These are phyloP conservation scores for Brassica hybrid DNA, from an alignment of 441 rosid species.

Conservation along the genomic window DNA sequence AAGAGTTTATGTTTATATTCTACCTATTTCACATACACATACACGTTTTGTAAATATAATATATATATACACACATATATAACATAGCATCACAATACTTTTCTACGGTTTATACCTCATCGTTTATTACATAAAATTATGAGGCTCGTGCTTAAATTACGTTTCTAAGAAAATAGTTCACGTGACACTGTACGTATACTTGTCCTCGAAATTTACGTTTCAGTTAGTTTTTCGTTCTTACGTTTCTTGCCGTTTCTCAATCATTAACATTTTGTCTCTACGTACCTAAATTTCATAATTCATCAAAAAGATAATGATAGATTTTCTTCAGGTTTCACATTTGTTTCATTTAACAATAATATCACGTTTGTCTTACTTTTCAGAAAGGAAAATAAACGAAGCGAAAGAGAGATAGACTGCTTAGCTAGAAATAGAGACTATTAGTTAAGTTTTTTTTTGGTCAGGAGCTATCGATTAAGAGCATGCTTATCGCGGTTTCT, in stretches of 20 bases:
- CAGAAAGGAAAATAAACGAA: conserved; percentile 26
- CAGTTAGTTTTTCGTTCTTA: not conserved
- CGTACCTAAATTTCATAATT: conserved; percentile 6
- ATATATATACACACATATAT: no score
- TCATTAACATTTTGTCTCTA: conserved; percentile 27
- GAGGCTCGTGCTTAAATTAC: conserved; percentile 10
- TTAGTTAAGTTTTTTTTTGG: not conserved
- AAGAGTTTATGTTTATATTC: conserved; percentile 31
- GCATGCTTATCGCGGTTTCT: no score
- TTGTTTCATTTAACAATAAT: not conserved
- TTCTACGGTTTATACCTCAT: conserved; percentile 3
- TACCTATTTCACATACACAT: conserved; percentile 28
- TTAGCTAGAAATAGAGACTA: conserved; percentile 20
- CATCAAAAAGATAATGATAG: not conserved
- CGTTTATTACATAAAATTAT: not conserved
- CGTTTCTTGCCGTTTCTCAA: conserved; percentile 27
- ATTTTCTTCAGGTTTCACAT: conserved; percentile 7
- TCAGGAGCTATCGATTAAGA: not conserved
- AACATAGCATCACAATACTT: not conserved
- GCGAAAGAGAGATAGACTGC: conserved; percentile 15
- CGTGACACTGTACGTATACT: conserved; percentile 14
- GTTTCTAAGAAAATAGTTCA: conserved; percentile 33
- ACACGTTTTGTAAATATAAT: not conserved
- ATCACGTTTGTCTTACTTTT: conserved; percentile 24
- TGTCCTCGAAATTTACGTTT: conserved; percentile 32